phyloP scores from a whole-genome alignment of 192 early-diverging fungal genomes.

The Lobosporangium transversale region DNA sequence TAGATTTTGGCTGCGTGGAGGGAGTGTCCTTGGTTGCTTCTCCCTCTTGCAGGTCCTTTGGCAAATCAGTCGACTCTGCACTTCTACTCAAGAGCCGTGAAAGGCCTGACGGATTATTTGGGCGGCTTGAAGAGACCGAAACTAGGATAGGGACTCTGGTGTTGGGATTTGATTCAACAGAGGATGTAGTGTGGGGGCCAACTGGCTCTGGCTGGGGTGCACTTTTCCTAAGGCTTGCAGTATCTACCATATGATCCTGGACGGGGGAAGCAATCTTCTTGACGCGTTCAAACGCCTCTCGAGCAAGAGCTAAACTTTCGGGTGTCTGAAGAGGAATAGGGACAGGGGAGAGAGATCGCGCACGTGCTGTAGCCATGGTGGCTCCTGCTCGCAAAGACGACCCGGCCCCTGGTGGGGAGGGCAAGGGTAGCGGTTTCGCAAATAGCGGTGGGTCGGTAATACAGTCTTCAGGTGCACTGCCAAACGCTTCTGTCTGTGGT shows the following conservation, averaged over 20 bases:
- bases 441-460: constrained; percentile 35
- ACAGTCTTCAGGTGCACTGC: constrained; percentile 36
- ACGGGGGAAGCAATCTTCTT: constrained; percentile 27
- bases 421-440: constrained; percentile 36
- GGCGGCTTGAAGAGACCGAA: neutral
- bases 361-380: neutral
- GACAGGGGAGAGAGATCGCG: constrained; percentile 20
- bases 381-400: constrained; percentile 22
- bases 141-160: constrained; percentile 22
- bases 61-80: neutral
- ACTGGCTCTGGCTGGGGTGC: constrained; percentile 13
- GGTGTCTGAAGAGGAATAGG: constrained; percentile 31
- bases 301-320: constrained; percentile 33
- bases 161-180: too few relatives aligned
- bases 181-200: too few relatives aligned
- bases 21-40: constrained; percentile 3
- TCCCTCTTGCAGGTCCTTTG: constrained; percentile 18
- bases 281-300: constrained; percentile 45
- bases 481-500: constrained; percentile 40
- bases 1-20: constrained; percentile 9
- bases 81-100: constrained; percentile 15
- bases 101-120: constrained; percentile 12
- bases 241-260: constrained; percentile 10
- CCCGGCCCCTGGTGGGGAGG: constrained; percentile 28
- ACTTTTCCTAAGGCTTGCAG: constrained; percentile 4